Percentiles rank a stretch among this genome's conserved stretches.
Evolutionary conservation across 177 flowering plant species (phyloP).

Genomic region (Vitis hybrid): DNA sequence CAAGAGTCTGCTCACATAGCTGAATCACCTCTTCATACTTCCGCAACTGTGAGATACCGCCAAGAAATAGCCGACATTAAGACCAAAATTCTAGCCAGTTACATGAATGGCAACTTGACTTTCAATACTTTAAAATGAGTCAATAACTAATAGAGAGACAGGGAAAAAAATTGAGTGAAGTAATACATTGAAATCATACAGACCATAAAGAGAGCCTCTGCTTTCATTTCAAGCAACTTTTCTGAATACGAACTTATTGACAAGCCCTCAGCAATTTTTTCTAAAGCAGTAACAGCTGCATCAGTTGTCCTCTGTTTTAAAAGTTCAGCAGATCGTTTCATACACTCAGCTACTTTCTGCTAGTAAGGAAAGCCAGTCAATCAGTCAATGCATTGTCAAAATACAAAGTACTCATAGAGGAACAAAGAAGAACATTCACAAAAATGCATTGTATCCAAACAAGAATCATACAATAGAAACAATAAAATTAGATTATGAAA

Average conservation of each 20-base stretch:
- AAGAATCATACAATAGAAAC: too few relatives aligned
- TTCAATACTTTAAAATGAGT: background rate
- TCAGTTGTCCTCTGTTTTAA: constrained; percentile 45
- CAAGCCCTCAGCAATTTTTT: constrained; percentile 58
- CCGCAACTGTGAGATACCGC: constrained; percentile 47
- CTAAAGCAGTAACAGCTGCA: constrained; percentile 60
- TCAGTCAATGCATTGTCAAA: background rate
- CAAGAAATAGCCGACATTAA: constrained; percentile 6
- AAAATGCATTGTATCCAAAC: too few relatives aligned
- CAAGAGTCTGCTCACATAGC: constrained; percentile 71
- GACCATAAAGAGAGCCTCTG: constrained; percentile 76
- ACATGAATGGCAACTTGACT: background rate
- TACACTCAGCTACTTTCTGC: constrained; percentile 65
- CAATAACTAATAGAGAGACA: background rate
- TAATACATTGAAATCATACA: constrained; percentile 21
- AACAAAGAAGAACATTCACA: background rate
- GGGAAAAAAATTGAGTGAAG: background rate
- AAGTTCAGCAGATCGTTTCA: constrained; percentile 46
- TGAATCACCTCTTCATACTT: constrained; percentile 72
- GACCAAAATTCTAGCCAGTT: background rate
- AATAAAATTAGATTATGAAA: too few relatives aligned
- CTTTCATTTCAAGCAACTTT: constrained; percentile 77
- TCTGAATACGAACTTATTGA: constrained; percentile 70
- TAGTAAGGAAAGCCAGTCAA: constrained; percentile 19
- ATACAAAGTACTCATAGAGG: too few relatives aligned